Evolutionary conservation across 1,284 basidiomycete species (phyloP).

Genomic region (Heterobasidion irregulare): DNA sequence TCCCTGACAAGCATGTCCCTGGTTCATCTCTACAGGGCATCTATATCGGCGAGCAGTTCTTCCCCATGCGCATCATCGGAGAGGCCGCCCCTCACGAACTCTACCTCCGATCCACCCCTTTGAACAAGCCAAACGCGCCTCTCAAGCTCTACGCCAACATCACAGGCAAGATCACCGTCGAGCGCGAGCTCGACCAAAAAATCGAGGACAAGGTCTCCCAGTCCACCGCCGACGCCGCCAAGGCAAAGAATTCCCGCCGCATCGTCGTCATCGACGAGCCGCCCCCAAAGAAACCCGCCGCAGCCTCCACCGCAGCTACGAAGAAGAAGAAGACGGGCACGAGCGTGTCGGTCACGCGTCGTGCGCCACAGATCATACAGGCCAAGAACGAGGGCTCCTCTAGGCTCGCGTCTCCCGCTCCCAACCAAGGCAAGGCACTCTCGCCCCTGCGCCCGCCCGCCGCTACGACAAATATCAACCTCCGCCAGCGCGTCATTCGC

Average conservation of each 20-base stretch:
- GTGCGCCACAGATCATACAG: constrained; percentile 12
- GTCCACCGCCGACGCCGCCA: constrained; percentile 45
- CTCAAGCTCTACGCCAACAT: constrained; percentile 68
- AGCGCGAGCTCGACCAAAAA: constrained; percentile 45
- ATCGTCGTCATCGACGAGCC: constrained; percentile 39
- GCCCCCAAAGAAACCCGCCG: constrained; percentile 17
- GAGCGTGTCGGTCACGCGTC: constrained; percentile 20
- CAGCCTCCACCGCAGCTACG: constrained; percentile 5
- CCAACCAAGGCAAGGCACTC: background rate
- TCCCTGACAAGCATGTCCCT: background rate
- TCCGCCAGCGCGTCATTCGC: constrained; percentile 39
- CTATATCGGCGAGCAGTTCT: constrained; percentile 53
- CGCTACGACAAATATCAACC: background rate
- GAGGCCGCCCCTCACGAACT: constrained; percentile 60
- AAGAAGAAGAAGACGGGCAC: constrained; percentile 3
- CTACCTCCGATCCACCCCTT: constrained; percentile 53
- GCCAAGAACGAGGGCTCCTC: constrained; percentile 11
- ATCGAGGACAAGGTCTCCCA: constrained; percentile 47
- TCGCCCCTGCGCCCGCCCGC: constrained; percentile 5
- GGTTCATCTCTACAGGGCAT: constrained; percentile 40
- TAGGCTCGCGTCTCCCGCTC: constrained; percentile 4
- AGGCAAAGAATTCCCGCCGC: constrained; percentile 43
- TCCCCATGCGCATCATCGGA: constrained; percentile 41
- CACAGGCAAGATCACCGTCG: constrained; percentile 56
- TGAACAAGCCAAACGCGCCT: constrained; percentile 46